These are phyloP conservation scores for Neonectria magnoliae DNA, from an alignment of 2,329 filamentous ascomycete species.

Conservation along the genomic window DNA sequence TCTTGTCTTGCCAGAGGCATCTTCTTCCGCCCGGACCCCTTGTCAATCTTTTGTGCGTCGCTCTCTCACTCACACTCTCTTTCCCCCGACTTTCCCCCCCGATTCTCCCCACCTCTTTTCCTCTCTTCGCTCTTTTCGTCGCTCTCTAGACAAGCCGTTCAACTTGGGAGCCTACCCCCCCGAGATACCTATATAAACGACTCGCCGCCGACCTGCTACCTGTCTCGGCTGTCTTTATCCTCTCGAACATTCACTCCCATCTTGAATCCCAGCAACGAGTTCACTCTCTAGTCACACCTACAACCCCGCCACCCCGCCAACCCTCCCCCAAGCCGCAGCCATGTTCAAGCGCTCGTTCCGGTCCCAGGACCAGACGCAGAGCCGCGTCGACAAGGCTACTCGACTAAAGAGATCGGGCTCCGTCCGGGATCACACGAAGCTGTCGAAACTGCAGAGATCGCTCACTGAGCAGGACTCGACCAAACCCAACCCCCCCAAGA, in stretches of 20 bases:
- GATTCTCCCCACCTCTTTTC: constrained; percentile 37
- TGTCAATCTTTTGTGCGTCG: constrained; percentile 56
- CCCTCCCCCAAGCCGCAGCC: constrained; percentile 48
- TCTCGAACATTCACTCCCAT: constrained; percentile 26
- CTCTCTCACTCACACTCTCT: constrained; percentile 44
- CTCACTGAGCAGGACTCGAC: constrained; percentile 66
- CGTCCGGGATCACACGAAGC: constrained; percentile 78
- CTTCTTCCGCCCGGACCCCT: constrained; percentile 66
- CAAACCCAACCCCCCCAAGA: constrained; percentile 28
- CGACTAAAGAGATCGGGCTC: constrained; percentile 74
- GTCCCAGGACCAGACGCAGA: constrained; percentile 69
- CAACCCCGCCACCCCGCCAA: constrained; percentile 18
- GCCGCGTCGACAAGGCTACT: constrained; percentile 85
- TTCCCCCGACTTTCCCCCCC: constrained; percentile 38
- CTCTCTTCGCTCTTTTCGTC: constrained; percentile 63
- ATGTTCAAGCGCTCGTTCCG: constrained; percentile 97
- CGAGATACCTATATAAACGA: constrained; percentile 20
- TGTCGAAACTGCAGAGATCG: constrained; percentile 86
- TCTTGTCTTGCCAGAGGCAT: constrained; percentile 60
- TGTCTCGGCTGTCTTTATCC: constrained; percentile 16
- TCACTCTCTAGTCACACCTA: constrained; percentile 39
- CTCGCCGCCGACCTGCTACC: constrained; percentile 7
- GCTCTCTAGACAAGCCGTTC: constrained; percentile 55
- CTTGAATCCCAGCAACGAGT: constrained; percentile 39
- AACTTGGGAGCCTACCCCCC: constrained; percentile 30